These are phyloP conservation scores for Suhomyces tanzawaensis DNA, from an alignment of 805 yeast species.

Conservation along the genomic window DNA sequence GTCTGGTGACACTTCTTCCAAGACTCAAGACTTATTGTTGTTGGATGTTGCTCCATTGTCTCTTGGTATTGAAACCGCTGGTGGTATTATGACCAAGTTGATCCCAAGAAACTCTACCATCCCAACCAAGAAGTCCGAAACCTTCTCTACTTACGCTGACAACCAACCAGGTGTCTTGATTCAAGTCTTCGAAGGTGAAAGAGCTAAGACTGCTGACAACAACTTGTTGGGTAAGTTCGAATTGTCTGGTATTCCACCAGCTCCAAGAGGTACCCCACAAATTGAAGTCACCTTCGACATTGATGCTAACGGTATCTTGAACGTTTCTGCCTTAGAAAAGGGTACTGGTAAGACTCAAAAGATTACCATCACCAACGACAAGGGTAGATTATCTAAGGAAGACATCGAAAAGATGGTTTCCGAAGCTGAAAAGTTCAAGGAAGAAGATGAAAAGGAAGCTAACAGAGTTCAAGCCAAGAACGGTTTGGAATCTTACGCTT, in stretches of 20 bases:
- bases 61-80: conserved; percentile 97
- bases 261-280: conserved; percentile 98
- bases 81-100: conserved; percentile 98
- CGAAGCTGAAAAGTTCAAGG: conserved; percentile 97
- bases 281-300: conserved; percentile 96
- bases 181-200: conserved; percentile 98
- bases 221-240: conserved; percentile 96
- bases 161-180: conserved; percentile 98
- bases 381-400: conserved; percentile 97
- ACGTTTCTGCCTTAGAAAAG: conserved; percentile 95
- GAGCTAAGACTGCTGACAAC: conserved; percentile 94
- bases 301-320: conserved; percentile 96
- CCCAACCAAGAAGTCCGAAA: conserved; percentile 96
- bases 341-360: conserved; percentile 97
- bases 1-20: conserved; percentile 93
- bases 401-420: conserved; percentile 97
- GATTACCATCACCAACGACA: conserved; percentile 97
- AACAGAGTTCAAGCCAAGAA: conserved; percentile 91
- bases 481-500: conserved; percentile 92
- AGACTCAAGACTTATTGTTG: conserved; percentile 91
- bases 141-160: conserved; percentile 95
- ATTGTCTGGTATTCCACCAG: conserved; percentile 95
- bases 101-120: conserved; percentile 98
- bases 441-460: conserved; percentile 94
- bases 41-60: conserved; percentile 98